Evolutionary conservation across 805 yeast genomes (phyloP).

Genomic region (Sugiyamaella lignohabitans): DNA sequence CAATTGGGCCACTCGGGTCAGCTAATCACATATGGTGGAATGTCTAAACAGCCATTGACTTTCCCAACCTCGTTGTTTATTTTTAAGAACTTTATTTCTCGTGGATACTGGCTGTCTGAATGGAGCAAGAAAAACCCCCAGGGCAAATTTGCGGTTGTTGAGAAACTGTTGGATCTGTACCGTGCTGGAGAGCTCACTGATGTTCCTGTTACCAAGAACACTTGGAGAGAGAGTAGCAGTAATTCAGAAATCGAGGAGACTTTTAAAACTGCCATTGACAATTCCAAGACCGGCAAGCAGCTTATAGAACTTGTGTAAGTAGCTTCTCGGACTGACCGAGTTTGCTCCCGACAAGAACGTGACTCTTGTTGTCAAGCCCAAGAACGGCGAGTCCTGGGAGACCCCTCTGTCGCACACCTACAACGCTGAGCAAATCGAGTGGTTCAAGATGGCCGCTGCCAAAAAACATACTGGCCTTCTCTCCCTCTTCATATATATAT

Average conservation of each 20-base stretch:
- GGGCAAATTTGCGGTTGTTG: slow-evolving; percentile 49
- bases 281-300: slow-evolving; percentile 38
- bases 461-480: neutral
- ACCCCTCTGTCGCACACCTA: slow-evolving; percentile 92
- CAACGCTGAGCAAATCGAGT: slow-evolving; percentile 93
- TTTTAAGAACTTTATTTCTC: slow-evolving; percentile 77
- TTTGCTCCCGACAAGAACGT: slow-evolving; percentile 92
- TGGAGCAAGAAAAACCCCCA: slow-evolving; percentile 55
- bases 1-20: slow-evolving; percentile 64
- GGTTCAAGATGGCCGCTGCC: slow-evolving; percentile 85
- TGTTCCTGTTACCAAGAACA: slow-evolving; percentile 40
- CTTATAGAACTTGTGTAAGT: slow-evolving; percentile 36
- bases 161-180: slow-evolving; percentile 51
- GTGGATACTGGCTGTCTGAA: slow-evolving; percentile 90
- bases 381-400: slow-evolving; percentile 78
- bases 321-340: slow-evolving; percentile 74
- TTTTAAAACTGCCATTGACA: slow-evolving; percentile 40
- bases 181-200: slow-evolving; percentile 48
- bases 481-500: neutral
- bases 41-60: slow-evolving; percentile 93
- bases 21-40: slow-evolving; percentile 91
- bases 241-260: slow-evolving; percentile 39
- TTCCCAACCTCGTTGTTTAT: slow-evolving; percentile 84
- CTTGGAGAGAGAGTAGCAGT: slow-evolving; percentile 33
- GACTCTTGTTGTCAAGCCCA: slow-evolving; percentile 64